Percentiles rank a stretch among this genome's conserved stretches.
phyloP scores from a whole-genome alignment of 495 filamentous ascomycete species.

The Aspergillus bridgeri region DNA sequence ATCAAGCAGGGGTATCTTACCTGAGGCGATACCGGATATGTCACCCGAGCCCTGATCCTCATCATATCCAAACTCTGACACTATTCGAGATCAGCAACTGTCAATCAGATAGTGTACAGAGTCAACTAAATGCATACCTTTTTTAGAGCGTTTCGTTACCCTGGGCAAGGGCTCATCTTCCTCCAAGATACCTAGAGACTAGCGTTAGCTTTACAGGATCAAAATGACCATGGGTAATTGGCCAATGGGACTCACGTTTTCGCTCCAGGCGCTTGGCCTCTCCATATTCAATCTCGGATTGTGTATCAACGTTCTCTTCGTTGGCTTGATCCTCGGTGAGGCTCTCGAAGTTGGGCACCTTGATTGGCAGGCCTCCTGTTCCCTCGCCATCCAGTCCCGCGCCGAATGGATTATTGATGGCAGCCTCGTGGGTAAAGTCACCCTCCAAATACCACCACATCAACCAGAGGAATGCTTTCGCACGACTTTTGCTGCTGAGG shows the following conservation, averaged over 20 bases:
- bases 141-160: conserved; percentile 55
- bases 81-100: background rate
- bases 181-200: conserved; percentile 48
- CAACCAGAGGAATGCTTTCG: conserved; percentile 89
- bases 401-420: conserved; percentile 86
- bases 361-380: conserved; percentile 65
- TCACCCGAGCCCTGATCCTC: conserved; percentile 36
- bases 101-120: background rate
- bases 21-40: conserved; percentile 28
- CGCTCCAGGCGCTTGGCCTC: conserved; percentile 79
- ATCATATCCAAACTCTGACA: conserved; percentile 34
- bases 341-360: conserved; percentile 75
- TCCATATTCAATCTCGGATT: conserved; percentile 82
- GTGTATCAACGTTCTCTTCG: conserved; percentile 85
- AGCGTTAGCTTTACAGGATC: conserved; percentile 7
- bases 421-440: conserved; percentile 80
- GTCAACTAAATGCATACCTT: conserved; percentile 39
- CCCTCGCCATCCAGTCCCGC: conserved; percentile 60
- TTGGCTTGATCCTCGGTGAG: conserved; percentile 74
- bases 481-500: conserved; percentile 77
- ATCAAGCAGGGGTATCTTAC: background rate
- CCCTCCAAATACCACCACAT: conserved; percentile 99
- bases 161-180: conserved; percentile 60
- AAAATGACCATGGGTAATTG: background rate
- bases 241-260: conserved; percentile 51